Evolutionary conservation across 352 stramenopile genomes (phyloP), one percentile per base, ranked within the genome.

Genomic region (Hyaloperonospora brassicae): DNA sequence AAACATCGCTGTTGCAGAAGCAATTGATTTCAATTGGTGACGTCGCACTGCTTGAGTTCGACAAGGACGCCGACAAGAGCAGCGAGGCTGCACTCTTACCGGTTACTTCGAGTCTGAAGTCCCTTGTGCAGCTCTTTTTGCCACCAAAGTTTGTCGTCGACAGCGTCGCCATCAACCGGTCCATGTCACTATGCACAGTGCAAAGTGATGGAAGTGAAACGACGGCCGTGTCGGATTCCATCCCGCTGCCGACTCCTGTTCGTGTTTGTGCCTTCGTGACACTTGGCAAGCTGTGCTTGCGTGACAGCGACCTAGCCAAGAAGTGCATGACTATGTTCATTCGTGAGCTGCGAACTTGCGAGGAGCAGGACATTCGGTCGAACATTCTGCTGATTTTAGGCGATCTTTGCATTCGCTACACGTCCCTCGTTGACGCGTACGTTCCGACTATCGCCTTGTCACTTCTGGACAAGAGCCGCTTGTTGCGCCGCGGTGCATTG

Each of bases 361-460:
- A 66, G 9, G 78, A 86, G 59, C 76, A 90, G 50, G 76, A 93
- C 34, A 93, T 98, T 17, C 85, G 93, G n/a, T 96, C 86, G n/a
- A 99, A 98, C 67, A 95, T 96, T 8, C 59, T 99, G 55, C 63
- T 98, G 42, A 95, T 98, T 23, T 72, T 99, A 13, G 93, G 95
- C 12, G 96, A 99, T 72, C 61, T 99, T 25, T 98, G 92, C 57
- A 91, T 98, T 30, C 84, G 90, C 2, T 98, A 98, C 74, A 98
- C 96, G 5, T 93, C 95, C 30, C 72, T 98, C 30, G 92, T 98
- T 9, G 96, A 99, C 55, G 80, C 84, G 25, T 97, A 98, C 64
- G 66, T 98, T n/a, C 84, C 91, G 10, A 93, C 93, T 0, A 98
- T 99, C 64, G 95, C 94, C 12, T 70, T 94, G 4, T 98, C 93